Percentiles rank a stretch among this genome's conserved stretches.
phyloP scores from a whole-genome alignment of 2,329 filamentous ascomycete species.

The Lasiodiplodia gonubiensis region DNA sequence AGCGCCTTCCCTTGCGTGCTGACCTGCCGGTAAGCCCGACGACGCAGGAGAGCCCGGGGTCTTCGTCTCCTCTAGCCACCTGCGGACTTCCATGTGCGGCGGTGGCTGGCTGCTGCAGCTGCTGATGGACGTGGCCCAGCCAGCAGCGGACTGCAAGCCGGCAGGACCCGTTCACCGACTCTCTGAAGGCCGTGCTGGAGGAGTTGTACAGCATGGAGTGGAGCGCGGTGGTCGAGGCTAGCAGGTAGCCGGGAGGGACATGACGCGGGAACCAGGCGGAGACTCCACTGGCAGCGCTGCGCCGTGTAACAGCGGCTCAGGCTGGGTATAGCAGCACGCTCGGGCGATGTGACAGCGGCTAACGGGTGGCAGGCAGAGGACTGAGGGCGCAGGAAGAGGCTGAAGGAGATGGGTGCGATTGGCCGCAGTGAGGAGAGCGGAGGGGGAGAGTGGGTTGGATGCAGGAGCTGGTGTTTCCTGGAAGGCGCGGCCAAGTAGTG shows the following conservation, averaged over 20 bases:
- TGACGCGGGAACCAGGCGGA: conserved; percentile 34
- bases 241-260: conserved; percentile 28
- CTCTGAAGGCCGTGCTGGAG: conserved; percentile 20
- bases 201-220: conserved; percentile 39
- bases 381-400: conserved; percentile 24
- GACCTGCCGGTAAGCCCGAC: conserved; percentile 34
- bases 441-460: conserved; percentile 14
- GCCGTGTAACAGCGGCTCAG: conserved; percentile 37
- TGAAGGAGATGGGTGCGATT: conserved; percentile 17
- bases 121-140: conserved; percentile 31
- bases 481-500: conserved; percentile 24
- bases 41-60: conserved; percentile 36
- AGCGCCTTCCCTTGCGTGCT: conserved; percentile 33
- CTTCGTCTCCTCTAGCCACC: conserved; percentile 52
- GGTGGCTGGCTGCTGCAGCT: conserved; percentile 23
- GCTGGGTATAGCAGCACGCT: conserved; percentile 6
- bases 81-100: conserved; percentile 50
- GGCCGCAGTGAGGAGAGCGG: conserved; percentile 1
- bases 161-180: conserved; percentile 29
- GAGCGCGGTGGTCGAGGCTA: conserved; percentile 23
- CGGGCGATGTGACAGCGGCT: conserved; percentile 22
- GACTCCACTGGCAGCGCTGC: conserved; percentile 30
- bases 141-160: conserved; percentile 28
- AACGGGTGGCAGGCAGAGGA: conserved; percentile 20
- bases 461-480: conserved; percentile 19